These are phyloP conservation scores for Umbelopsis sp. DNA, from an alignment of 192 early-diverging fungal genomes.

Conservation along the genomic window DNA sequence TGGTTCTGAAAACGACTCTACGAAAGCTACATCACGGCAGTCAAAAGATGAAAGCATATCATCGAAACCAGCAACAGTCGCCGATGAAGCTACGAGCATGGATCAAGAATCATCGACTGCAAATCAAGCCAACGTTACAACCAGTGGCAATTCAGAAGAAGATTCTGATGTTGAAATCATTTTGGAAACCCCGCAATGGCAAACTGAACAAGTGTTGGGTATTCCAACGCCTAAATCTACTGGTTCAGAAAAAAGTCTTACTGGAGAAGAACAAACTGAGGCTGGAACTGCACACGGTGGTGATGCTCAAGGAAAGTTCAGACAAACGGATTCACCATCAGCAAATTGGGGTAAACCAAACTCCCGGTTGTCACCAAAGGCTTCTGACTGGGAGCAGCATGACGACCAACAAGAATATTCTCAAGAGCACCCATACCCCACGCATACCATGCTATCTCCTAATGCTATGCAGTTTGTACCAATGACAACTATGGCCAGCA, in stretches of 20 bases:
- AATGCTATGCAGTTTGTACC: conserved; percentile 7
- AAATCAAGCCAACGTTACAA: neutral
- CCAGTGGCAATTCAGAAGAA: conserved; percentile 13
- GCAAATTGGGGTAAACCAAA: neutral
- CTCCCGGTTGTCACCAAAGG: neutral
- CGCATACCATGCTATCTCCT: conserved; percentile 9
- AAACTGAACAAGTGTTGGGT: conserved; percentile 20
- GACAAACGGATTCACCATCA: neutral
- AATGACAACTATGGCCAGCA: conserved; percentile 6
- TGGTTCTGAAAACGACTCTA: too few species aligned
- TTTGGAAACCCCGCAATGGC: conserved; percentile 16
- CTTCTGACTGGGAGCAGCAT: neutral
- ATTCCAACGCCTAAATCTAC: conserved; percentile 22
- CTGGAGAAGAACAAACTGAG: neutral
- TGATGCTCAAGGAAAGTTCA: neutral
- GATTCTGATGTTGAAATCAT: conserved; percentile 39
- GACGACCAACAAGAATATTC: neutral
- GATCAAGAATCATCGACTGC: neutral
- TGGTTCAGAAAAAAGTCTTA: neutral
- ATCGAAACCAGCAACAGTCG: too few species aligned
- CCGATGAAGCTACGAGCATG: neutral
- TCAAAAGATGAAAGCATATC: too few species aligned
- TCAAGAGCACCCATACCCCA: conserved; percentile 5
- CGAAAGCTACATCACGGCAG: too few species aligned
- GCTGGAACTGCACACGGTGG: neutral